Percentiles rank a stretch among this genome's conserved stretches.
These are phyloP conservation scores for Colletotrichum sidae DNA, from an alignment of 2,329 filamentous ascomycete genomes.

Conservation along the genomic window DNA sequence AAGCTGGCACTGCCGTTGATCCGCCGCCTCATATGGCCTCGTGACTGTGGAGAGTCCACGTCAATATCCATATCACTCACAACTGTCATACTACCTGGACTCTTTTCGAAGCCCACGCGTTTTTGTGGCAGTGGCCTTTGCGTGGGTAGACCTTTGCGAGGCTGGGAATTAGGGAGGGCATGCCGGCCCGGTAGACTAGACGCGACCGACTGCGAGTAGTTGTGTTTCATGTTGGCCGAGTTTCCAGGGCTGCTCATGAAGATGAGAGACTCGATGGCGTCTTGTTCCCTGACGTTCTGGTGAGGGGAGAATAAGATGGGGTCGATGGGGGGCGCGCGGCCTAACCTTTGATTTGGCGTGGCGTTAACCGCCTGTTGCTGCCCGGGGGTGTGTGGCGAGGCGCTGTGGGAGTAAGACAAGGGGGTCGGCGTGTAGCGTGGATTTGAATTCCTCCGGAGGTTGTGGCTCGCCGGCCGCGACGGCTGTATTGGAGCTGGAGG, in stretches of 20 bases:
- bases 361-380: conserved; percentile 1
- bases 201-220: conserved; percentile 59
- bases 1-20: conserved; percentile 45
- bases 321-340: conserved; percentile 54
- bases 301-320: conserved; percentile 75
- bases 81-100: conserved; percentile 50
- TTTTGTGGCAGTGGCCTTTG: conserved; percentile 58
- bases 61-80: conserved; percentile 60
- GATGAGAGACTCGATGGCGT: conserved; percentile 82
- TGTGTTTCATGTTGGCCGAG: conserved; percentile 70
- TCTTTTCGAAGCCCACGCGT: conserved; percentile 61
- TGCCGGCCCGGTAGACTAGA: conserved; percentile 42
- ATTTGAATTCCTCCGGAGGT: conserved; percentile 63
- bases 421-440: conserved; percentile 62
- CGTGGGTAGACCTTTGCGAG: conserved; percentile 64
- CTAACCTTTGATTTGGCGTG: conserved; percentile 48
- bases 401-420: conserved; percentile 60
- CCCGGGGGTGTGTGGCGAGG: conserved; percentile 51
- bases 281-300: conserved; percentile 79
- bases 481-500: conserved; percentile 68
- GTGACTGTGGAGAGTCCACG: conserved; percentile 50
- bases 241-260: conserved; percentile 87
- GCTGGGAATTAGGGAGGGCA: conserved; percentile 59
- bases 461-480: conserved; percentile 51
- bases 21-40: conserved; percentile 41